Percentiles rank a stretch among this genome's conserved stretches.
These are phyloP conservation scores for Alternaria gaisen DNA, from an alignment of 2,329 filamentous ascomycete genomes.

Conservation along the genomic window DNA sequence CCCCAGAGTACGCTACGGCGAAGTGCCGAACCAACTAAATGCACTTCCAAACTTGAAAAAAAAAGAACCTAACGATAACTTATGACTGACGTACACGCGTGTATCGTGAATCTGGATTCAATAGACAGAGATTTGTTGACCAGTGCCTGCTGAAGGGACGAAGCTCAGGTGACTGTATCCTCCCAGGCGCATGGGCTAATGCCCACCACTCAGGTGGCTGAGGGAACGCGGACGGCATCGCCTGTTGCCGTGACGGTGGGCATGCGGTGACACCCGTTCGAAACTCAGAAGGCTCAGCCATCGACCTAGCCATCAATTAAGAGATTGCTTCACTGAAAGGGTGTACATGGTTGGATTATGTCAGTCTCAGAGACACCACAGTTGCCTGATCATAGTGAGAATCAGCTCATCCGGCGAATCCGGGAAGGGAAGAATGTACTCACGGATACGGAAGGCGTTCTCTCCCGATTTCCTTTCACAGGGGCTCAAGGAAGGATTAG, in stretches of 20 bases:
- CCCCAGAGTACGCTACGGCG: neutral
- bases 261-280: neutral
- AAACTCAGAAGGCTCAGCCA: conserved; percentile 4
- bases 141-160: neutral
- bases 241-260: conserved; percentile 1
- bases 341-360: neutral
- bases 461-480: neutral
- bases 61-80: neutral
- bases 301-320: neutral
- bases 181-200: conserved; percentile 1
- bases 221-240: neutral
- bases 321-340: neutral
- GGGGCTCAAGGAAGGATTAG: neutral
- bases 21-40: conserved; percentile 1
- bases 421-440: neutral
- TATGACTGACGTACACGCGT: neutral
- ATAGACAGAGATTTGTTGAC: neutral
- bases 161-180: neutral
- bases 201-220: neutral
- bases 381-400: neutral
- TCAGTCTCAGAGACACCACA: neutral
- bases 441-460: neutral
- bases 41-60: neutral
- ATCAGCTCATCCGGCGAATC: neutral
- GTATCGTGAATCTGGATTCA: neutral